Evolutionary conservation across 108 stramenopile species (phyloP).

Genomic region (Seminavis robusta): DNA sequence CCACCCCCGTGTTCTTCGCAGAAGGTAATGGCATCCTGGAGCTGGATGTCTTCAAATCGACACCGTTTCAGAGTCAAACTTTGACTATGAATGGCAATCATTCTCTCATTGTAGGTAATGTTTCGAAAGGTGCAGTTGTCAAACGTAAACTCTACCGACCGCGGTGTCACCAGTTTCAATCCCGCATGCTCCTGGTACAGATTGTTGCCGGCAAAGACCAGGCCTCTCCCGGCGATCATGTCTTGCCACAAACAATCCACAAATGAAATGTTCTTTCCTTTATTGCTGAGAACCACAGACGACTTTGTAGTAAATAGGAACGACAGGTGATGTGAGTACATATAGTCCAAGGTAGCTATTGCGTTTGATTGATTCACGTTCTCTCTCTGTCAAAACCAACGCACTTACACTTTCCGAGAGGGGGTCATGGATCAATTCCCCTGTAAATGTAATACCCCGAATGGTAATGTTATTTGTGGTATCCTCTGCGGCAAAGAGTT

Average conservation of each 20-base stretch:
- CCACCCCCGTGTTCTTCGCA: too few relatives aligned
- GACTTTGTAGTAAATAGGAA: background rate
- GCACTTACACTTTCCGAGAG: too few relatives aligned
- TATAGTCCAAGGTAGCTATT: background rate
- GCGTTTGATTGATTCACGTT: background rate
- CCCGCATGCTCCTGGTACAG: background rate
- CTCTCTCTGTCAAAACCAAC: too few relatives aligned
- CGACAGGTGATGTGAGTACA: background rate
- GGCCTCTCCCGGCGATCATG: constrained; percentile 1
- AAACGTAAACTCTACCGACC: constrained; percentile 2
- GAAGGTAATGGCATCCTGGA: too few relatives aligned
- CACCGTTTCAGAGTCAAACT: background rate
- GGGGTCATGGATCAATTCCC: background rate
- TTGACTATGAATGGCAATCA: constrained; percentile 1
- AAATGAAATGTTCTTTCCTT: constrained; percentile 3
- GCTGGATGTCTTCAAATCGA: background rate
- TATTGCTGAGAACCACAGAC: constrained; percentile 1
- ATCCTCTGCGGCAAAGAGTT: too few relatives aligned
- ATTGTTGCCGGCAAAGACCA: background rate
- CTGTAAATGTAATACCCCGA: constrained; percentile 10
- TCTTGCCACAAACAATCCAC: constrained; percentile 9
- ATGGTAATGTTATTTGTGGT: background rate
- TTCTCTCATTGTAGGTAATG: background rate
- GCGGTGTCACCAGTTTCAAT: background rate
- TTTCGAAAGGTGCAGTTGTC: constrained; percentile 1